Evolutionary conservation across 352 stramenopile genomes (phyloP).

Genomic region (Globisporangium orthogonon): DNA sequence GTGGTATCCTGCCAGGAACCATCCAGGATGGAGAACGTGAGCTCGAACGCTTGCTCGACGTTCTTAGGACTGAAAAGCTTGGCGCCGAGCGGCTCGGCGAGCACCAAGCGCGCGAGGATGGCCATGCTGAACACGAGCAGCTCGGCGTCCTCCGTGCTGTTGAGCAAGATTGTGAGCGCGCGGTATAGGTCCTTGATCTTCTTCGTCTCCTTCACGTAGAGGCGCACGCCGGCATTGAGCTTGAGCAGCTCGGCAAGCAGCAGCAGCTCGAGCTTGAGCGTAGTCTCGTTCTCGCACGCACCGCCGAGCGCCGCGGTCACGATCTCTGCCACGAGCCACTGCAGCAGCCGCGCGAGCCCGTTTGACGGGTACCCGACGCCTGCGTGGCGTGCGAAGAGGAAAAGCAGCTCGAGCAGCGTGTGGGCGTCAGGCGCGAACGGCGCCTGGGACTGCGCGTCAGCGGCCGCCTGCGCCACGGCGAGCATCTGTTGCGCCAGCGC

Average conservation of each 20-base stretch:
- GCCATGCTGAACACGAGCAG: constrained; percentile 75
- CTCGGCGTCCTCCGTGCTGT: constrained; percentile 68
- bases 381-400: constrained; percentile 42
- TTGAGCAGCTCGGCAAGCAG: constrained; percentile 63
- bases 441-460: constrained; percentile 19
- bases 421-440: constrained; percentile 6
- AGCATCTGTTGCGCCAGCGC: constrained; percentile 49
- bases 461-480: constrained; percentile 12
- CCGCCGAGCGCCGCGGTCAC: constrained; percentile 31
- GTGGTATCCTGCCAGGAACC: constrained; percentile 36
- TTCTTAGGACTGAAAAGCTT: constrained; percentile 85
- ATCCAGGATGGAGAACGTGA: constrained; percentile 69
- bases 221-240: constrained; percentile 58
- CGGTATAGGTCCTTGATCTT: constrained; percentile 79
- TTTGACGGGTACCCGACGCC: constrained; percentile 69
- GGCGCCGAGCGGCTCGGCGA: constrained; percentile 61
- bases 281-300: constrained; percentile 33
- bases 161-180: constrained; percentile 74
- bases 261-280: constrained; percentile 66
- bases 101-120: constrained; percentile 65
- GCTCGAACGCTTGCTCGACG: constrained; percentile 59
- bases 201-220: constrained; percentile 76
- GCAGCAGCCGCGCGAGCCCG: constrained; percentile 54
- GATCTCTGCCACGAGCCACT: constrained; percentile 52
- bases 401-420: constrained; percentile 49